Evolutionary conservation across 164 flowering plant species (phyloP).

Genomic region (Vitis amurensis): DNA sequence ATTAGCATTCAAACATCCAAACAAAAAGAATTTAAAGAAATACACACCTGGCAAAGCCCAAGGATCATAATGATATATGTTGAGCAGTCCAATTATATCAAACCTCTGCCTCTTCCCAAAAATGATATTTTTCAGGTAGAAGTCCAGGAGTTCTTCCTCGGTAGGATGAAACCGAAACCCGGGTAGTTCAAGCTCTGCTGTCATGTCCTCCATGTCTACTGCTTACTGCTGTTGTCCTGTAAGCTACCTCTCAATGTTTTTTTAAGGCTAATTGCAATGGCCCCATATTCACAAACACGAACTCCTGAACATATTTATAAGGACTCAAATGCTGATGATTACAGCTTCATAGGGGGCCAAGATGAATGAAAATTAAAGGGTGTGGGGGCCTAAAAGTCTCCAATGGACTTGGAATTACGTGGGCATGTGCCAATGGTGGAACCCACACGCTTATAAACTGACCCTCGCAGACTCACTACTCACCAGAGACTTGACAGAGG

Average conservation of each 20-base stretch:
- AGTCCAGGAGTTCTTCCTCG: slow-evolving; percentile 85
- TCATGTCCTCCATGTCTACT: slow-evolving; percentile 9
- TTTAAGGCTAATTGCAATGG: background rate
- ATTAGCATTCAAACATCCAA: background rate
- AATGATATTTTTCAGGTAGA: slow-evolving; percentile 63
- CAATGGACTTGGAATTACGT: background rate
- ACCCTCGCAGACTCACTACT: slow-evolving; percentile 8
- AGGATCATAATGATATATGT: slow-evolving; percentile 79
- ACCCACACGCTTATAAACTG: slow-evolving; percentile 26
- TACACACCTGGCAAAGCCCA: slow-evolving; percentile 77
- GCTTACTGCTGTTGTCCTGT: no score
- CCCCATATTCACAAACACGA: background rate
- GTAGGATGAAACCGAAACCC: slow-evolving; percentile 95
- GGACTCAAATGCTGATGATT: background rate
- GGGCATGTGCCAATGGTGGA: slow-evolving; percentile 4
- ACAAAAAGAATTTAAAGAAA: background rate
- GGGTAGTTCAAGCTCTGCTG: slow-evolving; percentile 53
- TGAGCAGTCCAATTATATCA: slow-evolving; percentile 67
- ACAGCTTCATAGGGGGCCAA: background rate
- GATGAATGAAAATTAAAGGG: no score
- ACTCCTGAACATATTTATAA: background rate
- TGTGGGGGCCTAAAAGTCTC: background rate
- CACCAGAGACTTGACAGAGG: background rate
- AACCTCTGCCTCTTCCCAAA: slow-evolving; percentile 44
- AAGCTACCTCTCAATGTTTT: background rate